Conservation (phyloP, 225 moss, liverwort and hornwort species). For the Asterella californica region DNA sequence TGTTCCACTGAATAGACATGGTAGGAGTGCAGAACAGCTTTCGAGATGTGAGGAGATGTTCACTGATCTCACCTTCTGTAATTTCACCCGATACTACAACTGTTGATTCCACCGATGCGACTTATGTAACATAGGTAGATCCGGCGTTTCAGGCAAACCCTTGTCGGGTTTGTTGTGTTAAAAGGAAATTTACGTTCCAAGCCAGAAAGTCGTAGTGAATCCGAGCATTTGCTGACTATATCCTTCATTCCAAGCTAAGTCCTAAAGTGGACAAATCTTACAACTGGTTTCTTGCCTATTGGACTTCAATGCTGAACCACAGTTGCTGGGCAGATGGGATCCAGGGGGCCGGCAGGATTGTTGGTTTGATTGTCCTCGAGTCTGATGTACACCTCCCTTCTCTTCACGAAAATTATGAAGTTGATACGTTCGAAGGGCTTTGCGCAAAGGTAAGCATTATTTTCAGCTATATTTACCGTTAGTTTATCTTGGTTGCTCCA, state of each 20-base stretch:
- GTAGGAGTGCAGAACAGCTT: no score
- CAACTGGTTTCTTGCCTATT: background rate
- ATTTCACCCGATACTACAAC: no score
- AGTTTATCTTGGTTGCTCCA: background rate
- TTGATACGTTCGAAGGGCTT: constrained; percentile 47
- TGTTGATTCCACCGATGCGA: no score
- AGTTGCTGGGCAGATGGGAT: constrained; percentile 46
- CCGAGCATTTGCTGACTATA: no score
- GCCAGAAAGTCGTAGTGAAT: no score
- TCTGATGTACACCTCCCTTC: constrained; percentile 40
- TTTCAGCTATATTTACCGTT: background rate
- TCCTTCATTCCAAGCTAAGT: background rate
- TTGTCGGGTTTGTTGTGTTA: no score
- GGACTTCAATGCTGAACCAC: constrained; percentile 17
- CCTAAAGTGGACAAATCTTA: background rate
- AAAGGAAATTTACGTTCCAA: no score
- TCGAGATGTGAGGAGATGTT: no score
- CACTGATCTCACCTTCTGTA: no score
- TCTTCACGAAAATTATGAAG: constrained; percentile 45
- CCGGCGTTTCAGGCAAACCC: no score
- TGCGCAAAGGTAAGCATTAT: constrained; percentile 37
- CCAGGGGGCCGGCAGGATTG: constrained; percentile 43
- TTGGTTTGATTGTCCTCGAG: constrained; percentile 42
- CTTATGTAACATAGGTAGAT: no score
- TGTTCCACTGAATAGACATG: no score